phyloP scores from a whole-genome alignment of 2,329 filamentous ascomycete species.

The Ascochyta koolunga region DNA sequence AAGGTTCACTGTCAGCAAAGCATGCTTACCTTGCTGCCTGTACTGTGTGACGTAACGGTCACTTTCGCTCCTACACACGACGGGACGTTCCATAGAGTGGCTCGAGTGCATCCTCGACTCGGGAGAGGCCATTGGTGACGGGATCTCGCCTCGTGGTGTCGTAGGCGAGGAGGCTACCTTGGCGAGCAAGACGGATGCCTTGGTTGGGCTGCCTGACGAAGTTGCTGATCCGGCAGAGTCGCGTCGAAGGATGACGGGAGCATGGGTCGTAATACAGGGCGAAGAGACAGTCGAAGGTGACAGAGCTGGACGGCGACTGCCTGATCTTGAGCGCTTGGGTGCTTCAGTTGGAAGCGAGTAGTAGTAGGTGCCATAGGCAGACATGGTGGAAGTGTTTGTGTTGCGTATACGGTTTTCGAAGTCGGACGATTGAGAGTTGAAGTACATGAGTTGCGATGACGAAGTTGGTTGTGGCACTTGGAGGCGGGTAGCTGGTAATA shows the following conservation, averaged over 20 bases:
- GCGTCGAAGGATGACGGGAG: slow-evolving; percentile 47
- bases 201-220: slow-evolving; percentile 49
- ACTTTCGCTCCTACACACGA: slow-evolving; percentile 46
- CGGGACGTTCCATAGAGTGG: slow-evolving; percentile 39
- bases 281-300: slow-evolving; percentile 55
- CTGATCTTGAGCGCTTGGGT: slow-evolving; percentile 42
- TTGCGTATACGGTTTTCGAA: slow-evolving; percentile 20
- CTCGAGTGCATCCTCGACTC: slow-evolving; percentile 35
- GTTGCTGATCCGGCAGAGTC: slow-evolving; percentile 41
- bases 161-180: slow-evolving; percentile 52
- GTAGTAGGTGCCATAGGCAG: slow-evolving; percentile 45
- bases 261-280: slow-evolving; percentile 51
- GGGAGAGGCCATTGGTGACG: slow-evolving; percentile 39
- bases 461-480: slow-evolving; percentile 13
- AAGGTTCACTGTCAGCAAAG: background rate
- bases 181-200: slow-evolving; percentile 51
- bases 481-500: slow-evolving; percentile 38
- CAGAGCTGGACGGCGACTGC: slow-evolving; percentile 51
- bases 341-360: slow-evolving; percentile 47
- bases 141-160: slow-evolving; percentile 46
- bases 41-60: slow-evolving; percentile 47
- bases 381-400: slow-evolving; percentile 36
- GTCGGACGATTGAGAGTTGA: slow-evolving; percentile 21
- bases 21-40: slow-evolving; percentile 45
- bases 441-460: slow-evolving; percentile 22